Evolutionary conservation across 2,329 filamentous ascomycete genomes (phyloP).

Genomic region (Alternaria sp.): DNA sequence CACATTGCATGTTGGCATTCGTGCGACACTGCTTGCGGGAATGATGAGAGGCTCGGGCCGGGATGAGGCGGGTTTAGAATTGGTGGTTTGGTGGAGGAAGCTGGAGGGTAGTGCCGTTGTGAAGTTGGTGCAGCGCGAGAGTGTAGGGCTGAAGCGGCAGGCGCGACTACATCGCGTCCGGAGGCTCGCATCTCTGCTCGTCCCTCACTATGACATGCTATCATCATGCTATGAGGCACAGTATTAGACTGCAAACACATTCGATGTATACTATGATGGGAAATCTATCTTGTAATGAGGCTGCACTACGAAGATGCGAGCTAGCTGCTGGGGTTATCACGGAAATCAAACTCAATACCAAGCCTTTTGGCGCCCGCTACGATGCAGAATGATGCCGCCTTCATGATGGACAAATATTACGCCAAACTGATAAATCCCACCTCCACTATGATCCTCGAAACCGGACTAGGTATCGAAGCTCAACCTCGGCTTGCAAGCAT

Average conservation of each 20-base stretch:
- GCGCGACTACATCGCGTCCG: not conserved
- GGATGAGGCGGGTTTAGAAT: not conserved
- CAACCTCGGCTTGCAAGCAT: slow-evolving; percentile 31
- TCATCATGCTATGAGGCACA: not conserved
- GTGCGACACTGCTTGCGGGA: not conserved
- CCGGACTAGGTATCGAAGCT: not conserved
- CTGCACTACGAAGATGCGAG: not conserved
- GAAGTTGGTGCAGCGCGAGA: not conserved
- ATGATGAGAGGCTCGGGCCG: not conserved
- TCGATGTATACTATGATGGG: not conserved
- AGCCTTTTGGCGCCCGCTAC: slow-evolving; percentile 22
- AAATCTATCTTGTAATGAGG: not conserved
- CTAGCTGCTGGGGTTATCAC: slow-evolving; percentile 23
- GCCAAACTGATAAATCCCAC: slow-evolving; percentile 11
- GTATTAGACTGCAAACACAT: not conserved
- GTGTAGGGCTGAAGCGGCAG: not conserved
- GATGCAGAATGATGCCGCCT: slow-evolving; percentile 24
- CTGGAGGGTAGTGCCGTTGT: slow-evolving; percentile 1
- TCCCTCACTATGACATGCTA: not conserved
- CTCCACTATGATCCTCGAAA: slow-evolving; percentile 4
- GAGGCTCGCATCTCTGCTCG: not conserved
- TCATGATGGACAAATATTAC: slow-evolving; percentile 9
- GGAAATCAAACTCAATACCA: slow-evolving; percentile 22
- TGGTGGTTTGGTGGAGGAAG: not conserved
- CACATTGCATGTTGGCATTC: not conserved